Percentiles rank a stretch among this genome's conserved stretches.
Evolutionary conservation across 2,329 filamentous ascomycete genomes (phyloP).

Genomic region (Scytalidium sp.): DNA sequence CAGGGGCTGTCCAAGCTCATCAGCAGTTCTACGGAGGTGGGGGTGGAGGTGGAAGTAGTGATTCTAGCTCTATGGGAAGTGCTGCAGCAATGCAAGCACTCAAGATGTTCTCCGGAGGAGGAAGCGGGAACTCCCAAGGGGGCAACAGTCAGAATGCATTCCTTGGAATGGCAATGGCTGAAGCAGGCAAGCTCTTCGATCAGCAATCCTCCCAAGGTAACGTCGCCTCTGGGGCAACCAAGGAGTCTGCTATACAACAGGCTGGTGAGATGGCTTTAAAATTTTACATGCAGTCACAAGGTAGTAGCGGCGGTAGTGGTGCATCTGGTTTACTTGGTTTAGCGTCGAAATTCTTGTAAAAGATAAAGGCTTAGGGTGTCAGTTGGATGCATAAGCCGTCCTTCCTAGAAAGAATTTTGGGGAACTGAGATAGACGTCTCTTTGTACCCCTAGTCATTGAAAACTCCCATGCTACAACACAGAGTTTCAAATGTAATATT

Average conservation of each 20-base stretch:
- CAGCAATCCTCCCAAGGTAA: slow-evolving; percentile 52
- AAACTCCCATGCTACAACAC: not conserved
- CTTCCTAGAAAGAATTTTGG: too few species aligned
- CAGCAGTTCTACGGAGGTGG: slow-evolving; percentile 66
- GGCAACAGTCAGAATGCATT: slow-evolving; percentile 71
- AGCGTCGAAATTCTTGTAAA: slow-evolving; percentile 57
- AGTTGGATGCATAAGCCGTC: too few species aligned
- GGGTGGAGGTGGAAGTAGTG: slow-evolving; percentile 42
- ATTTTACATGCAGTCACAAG: slow-evolving; percentile 83
- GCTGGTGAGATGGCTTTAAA: slow-evolving; percentile 86
- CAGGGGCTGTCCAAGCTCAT: slow-evolving; percentile 71
- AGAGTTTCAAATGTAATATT: not conserved
- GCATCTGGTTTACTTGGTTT: slow-evolving; percentile 45
- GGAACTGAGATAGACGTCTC: not conserved
- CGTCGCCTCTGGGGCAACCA: slow-evolving; percentile 59
- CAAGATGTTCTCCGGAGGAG: slow-evolving; percentile 70
- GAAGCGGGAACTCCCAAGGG: slow-evolving; percentile 38
- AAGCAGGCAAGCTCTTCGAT: slow-evolving; percentile 74
- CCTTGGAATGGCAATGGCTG: slow-evolving; percentile 80
- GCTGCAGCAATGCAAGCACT: slow-evolving; percentile 80
- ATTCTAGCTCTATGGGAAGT: slow-evolving; percentile 56
- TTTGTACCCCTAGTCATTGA: not conserved
- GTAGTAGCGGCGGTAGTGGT: slow-evolving; percentile 40
- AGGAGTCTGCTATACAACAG: slow-evolving; percentile 75
- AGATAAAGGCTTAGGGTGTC: too few species aligned